Percentiles rank a stretch among this genome's conserved stretches.
These are phyloP conservation scores for Rhizopus stolonifer DNA, from an alignment of 371 early-diverging fungal genomes.

Conservation along the genomic window DNA sequence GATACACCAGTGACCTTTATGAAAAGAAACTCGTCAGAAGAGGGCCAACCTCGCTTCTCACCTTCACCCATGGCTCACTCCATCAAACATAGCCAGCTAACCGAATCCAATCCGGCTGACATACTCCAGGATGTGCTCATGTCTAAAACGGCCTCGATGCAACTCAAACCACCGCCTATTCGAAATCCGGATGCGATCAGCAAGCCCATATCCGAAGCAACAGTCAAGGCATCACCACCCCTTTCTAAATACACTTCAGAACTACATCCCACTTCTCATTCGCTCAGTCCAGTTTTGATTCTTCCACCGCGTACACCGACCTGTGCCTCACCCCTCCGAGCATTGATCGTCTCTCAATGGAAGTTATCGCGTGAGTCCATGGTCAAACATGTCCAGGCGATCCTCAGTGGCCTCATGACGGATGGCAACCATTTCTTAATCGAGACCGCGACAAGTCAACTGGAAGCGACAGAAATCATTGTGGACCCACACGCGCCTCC, in stretches of 20 bases:
- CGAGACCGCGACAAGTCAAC: constrained; percentile 30
- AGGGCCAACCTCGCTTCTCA: constrained; percentile 10
- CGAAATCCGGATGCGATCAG: constrained; percentile 8
- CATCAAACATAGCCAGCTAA: constrained; percentile 16
- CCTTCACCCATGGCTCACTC: constrained; percentile 29
- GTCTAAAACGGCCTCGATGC: constrained; percentile 43
- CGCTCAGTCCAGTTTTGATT: constrained; percentile 22
- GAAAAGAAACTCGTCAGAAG: constrained; percentile 3
- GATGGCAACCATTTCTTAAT: constrained; percentile 14
- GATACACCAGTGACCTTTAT: constrained; percentile 16
- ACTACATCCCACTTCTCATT: constrained; percentile 17
- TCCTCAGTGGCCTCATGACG: constrained; percentile 21
- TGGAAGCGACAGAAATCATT: constrained; percentile 34
- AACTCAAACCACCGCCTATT: constrained; percentile 39
- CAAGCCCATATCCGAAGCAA: constrained; percentile 7
- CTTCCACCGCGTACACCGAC: constrained; percentile 42
- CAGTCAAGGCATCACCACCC: not conserved
- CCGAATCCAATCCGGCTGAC: constrained; percentile 16
- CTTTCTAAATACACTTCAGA: not conserved
- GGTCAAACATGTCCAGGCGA: constrained; percentile 39
- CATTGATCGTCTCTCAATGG: constrained; percentile 48
- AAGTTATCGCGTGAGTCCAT: constrained; percentile 36
- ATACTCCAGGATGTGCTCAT: constrained; percentile 36
- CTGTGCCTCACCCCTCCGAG: constrained; percentile 27
- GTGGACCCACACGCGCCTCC: constrained; percentile 29